phyloP scores from a whole-genome alignment of 2,329 filamentous ascomycete species.

The Epichloe amarillans region DNA sequence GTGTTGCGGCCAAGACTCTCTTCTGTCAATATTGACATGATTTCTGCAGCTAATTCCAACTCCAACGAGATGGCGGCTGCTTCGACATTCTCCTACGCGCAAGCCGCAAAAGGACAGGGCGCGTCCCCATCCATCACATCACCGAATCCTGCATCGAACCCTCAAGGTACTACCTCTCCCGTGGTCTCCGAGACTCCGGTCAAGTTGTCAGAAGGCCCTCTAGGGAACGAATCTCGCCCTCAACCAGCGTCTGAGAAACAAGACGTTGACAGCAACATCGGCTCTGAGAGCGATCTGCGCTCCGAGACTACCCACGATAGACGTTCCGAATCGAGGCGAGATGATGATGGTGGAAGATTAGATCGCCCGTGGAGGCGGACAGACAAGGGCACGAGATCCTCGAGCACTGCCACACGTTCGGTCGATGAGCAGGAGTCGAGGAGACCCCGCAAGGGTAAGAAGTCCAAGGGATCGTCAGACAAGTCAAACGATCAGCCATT shows the following conservation, averaged over 20 bases:
- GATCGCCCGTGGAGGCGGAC: slow-evolving; percentile 28
- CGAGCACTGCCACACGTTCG: slow-evolving; percentile 51
- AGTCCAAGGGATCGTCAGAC: slow-evolving; percentile 31
- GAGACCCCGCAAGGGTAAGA: slow-evolving; percentile 47
- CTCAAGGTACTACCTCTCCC: slow-evolving; percentile 14
- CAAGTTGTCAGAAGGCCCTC: slow-evolving; percentile 14
- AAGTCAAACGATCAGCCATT: slow-evolving; percentile 37
- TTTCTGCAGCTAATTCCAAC: slow-evolving; percentile 15
- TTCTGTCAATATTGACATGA: slow-evolving; percentile 7
- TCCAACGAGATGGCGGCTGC: slow-evolving; percentile 36
- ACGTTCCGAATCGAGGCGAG: slow-evolving; percentile 20
- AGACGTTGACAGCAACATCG: slow-evolving; percentile 20
- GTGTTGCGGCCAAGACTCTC: not conserved
- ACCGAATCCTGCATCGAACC: slow-evolving; percentile 12
- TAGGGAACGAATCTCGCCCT: slow-evolving; percentile 12
- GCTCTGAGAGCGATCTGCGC: slow-evolving; percentile 24
- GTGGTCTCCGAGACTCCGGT: slow-evolving; percentile 13
- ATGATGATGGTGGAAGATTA: slow-evolving; percentile 25
- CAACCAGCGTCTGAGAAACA: slow-evolving; percentile 18
- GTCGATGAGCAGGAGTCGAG: slow-evolving; percentile 44
- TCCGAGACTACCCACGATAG: slow-evolving; percentile 22
- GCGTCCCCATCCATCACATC: slow-evolving; percentile 18
- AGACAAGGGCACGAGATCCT: slow-evolving; percentile 40
- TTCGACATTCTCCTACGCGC: slow-evolving; percentile 78
- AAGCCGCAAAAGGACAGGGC: slow-evolving; percentile 71